phyloP scores from a whole-genome alignment of 768 basidiomycete genomes.

The Leccinum pellstonianum region DNA sequence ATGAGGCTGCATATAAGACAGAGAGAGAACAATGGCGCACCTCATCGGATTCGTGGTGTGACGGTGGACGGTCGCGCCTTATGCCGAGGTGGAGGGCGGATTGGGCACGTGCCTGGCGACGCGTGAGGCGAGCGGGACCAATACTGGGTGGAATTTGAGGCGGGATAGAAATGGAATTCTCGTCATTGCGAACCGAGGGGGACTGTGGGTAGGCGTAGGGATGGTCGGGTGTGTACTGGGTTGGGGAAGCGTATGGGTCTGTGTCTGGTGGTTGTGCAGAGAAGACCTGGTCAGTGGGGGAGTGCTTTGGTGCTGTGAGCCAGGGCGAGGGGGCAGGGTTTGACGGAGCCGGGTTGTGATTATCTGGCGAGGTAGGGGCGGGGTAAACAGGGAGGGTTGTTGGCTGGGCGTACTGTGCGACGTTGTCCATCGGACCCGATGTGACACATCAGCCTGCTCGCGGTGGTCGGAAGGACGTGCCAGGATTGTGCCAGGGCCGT shows the following conservation, averaged over 20 bases:
- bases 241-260: conserved; percentile 33
- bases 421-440: conserved; percentile 37
- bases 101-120: conserved; percentile 42
- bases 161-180: conserved; percentile 30
- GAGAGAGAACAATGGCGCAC: conserved; percentile 12
- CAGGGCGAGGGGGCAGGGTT: conserved; percentile 26
- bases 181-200: conserved; percentile 29
- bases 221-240: conserved; percentile 26
- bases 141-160: conserved; percentile 50
- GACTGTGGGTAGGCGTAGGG: conserved; percentile 33
- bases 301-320: conserved; percentile 15
- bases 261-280: conserved; percentile 20
- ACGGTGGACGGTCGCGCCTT: conserved; percentile 29
- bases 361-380: conserved; percentile 28
- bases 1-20: conserved; percentile 10
- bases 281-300: conserved; percentile 32
- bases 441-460: conserved; percentile 34
- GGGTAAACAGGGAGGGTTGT: conserved; percentile 34
- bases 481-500: conserved; percentile 26
- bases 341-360: conserved; percentile 21
- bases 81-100: conserved; percentile 34
- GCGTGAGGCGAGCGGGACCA: conserved; percentile 51
- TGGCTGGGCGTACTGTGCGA: conserved; percentile 30
- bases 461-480: conserved; percentile 33
- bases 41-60: conserved; percentile 30